Conservation (phyloP, 345 rosid species). For the Populus alba region DNA sequence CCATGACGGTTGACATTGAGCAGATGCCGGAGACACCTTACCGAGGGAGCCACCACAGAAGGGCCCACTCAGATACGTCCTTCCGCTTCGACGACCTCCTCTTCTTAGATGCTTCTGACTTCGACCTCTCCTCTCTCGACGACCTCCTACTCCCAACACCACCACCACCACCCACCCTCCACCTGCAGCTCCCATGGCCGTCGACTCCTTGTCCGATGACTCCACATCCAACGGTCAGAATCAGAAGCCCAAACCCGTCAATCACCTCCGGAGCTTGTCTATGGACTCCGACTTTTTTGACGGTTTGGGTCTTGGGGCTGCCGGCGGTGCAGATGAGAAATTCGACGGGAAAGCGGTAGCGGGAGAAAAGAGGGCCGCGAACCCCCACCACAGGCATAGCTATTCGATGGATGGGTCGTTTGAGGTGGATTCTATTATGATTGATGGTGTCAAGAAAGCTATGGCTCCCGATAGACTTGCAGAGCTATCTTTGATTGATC, state of each 20-base stretch:
- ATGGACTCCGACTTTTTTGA: constrained; percentile 90
- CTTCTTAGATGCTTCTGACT: constrained; percentile 77
- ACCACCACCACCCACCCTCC: constrained; percentile 13
- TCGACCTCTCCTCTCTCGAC: constrained; percentile 73
- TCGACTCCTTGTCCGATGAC: constrained; percentile 63
- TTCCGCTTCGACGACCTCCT: constrained; percentile 89
- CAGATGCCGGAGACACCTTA: constrained; percentile 67
- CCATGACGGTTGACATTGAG: constrained; percentile 38
- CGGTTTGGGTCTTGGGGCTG: constrained; percentile 31
- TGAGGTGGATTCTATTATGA: constrained; percentile 53
- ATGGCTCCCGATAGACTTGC: constrained; percentile 80
- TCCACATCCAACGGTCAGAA: constrained; percentile 50
- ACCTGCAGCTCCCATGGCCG: constrained; percentile 35
- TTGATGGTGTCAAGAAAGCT: constrained; percentile 69
- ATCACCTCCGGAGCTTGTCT: constrained; percentile 81
- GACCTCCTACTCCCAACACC: constrained; percentile 52
- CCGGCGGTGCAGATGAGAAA: constrained; percentile 31
- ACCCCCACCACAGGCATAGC: constrained; percentile 66
- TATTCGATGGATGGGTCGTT: constrained; percentile 86
- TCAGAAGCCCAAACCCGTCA: constrained; percentile 37
- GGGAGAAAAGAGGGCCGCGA: constrained; percentile 48
- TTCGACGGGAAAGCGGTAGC: constrained; percentile 34
- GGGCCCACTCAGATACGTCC: constrained; percentile 87
- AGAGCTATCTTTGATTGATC: constrained; percentile 88
- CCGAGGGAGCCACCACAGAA: constrained; percentile 67